These are phyloP conservation scores for Boletus bicolor DNA, from an alignment of 768 basidiomycete species.

Conservation along the genomic window DNA sequence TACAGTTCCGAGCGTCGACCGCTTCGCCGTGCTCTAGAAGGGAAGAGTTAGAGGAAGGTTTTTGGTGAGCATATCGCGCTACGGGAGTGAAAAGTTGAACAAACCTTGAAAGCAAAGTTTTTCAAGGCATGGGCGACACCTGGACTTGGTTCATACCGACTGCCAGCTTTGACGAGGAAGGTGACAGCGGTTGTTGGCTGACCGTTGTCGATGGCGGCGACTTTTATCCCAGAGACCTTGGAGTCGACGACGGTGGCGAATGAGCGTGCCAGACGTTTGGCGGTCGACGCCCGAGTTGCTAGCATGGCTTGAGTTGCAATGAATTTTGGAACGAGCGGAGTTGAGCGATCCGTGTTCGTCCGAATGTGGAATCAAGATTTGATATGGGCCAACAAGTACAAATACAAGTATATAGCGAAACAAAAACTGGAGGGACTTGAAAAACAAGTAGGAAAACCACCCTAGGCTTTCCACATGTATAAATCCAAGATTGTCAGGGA, in stretches of 20 bases:
- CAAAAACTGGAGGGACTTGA: too few relatives aligned
- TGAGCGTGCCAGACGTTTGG: conserved; percentile 58
- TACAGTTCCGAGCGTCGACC: conserved; percentile 86
- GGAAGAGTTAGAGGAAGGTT: too few relatives aligned
- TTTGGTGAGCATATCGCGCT: neutral
- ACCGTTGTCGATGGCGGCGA: conserved; percentile 79
- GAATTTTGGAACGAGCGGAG: conserved; percentile 24
- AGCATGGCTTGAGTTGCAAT: conserved; percentile 44
- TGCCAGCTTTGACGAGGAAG: conserved; percentile 89
- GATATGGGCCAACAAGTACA: too few relatives aligned
- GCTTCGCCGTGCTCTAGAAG: conserved; percentile 73
- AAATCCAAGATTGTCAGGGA: too few relatives aligned
- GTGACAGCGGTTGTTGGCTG: conserved; percentile 85
- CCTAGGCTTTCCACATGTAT: too few relatives aligned
- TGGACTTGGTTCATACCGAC: conserved; percentile 81
- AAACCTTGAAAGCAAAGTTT: conserved; percentile 98
- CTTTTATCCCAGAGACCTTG: conserved; percentile 65
- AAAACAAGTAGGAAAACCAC: too few relatives aligned
- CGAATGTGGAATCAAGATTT: conserved; percentile 1
- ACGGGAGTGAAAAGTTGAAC: conserved; percentile 16
- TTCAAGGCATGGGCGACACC: conserved; percentile 93
- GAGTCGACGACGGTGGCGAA: conserved; percentile 84
- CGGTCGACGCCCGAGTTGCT: conserved; percentile 57
- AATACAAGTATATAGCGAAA: too few relatives aligned
- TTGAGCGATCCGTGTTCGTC: conserved; percentile 27